Base-by-base conservation (phyloP, 2,329 filamentous ascomycete species). In the Sphaerostilbella broomeana region DNA sequence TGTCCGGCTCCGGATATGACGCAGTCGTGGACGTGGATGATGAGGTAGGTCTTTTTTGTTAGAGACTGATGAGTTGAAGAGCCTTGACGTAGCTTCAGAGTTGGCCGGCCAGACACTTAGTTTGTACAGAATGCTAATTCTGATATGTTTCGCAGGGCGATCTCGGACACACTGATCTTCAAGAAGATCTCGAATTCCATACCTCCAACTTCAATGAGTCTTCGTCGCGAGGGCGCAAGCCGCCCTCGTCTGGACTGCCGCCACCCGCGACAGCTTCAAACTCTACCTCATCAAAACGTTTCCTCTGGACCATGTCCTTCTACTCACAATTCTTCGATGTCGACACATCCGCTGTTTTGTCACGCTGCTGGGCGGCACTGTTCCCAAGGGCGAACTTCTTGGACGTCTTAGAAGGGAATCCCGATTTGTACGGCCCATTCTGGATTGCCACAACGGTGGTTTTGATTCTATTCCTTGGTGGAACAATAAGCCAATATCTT, bases 281-380 rank as follows among this genome's bases (percentile, higher is more conserved):
- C 4, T 53, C 63, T 13, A 54, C 59, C 13, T 61, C 62, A n/a
- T 73, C 77, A 45, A 97, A 97, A 67, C 86, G 86, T 56, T 88
- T 83, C 68, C 84, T 97, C 48, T 98, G 92, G 92, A 81, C 81
- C 31, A 72, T 97, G 47, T 79, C 80, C 42, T 98, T 95, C 72
- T 98, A 98, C 69, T 80, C 88, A 40, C 92, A 95, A 67, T 97
- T 92, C 77, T 98, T 98, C 68, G 92, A 98, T 59, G 90, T 98
- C 48, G 92, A 98, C 66, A 97, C 92, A 2, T 81, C 77, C 44
- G 86, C 92, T 38, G 89, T 98, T 15, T 68, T 95, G 40, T 74
- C 81, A 55, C 84, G 92, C 50, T 97, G 92, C 65, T 81, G 81
- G 63, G 84, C 88, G 1, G 82, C 90, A n/a, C 69, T 97, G 26